Conservation (phyloP, 192 early-diverging fungal species). For the Podila clonocystis region DNA sequence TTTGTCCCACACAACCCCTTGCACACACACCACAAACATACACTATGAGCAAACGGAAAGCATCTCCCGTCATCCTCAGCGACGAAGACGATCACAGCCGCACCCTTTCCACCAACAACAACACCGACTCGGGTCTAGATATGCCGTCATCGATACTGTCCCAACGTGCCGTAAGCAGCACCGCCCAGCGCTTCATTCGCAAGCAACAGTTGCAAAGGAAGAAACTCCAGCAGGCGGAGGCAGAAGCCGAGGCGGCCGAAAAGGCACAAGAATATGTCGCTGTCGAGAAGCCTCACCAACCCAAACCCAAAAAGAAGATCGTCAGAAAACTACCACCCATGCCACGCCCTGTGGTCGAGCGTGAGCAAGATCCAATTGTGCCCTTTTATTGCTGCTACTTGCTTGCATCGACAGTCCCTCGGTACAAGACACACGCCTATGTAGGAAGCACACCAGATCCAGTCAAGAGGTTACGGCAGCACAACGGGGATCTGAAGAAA, state of each 20-base stretch:
- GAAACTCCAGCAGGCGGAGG: background rate
- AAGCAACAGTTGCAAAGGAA: background rate
- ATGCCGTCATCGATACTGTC: background rate
- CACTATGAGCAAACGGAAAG: background rate
- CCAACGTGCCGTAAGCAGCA: background rate
- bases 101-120: background rate
- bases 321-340: no score
- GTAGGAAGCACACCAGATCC: conserved; percentile 45
- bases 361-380: conserved; percentile 16
- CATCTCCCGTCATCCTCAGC: background rate
- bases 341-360: no score
- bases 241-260: background rate
- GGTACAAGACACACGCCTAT: conserved; percentile 37
- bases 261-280: background rate
- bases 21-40: background rate
- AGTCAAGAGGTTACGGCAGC: conserved; percentile 31
- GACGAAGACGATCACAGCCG: background rate
- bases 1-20: background rate
- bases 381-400: conserved; percentile 49
- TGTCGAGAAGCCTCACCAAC: background rate
- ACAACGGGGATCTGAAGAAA: conserved; percentile 44
- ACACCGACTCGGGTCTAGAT: background rate
- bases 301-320: background rate
- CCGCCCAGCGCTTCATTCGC: background rate
- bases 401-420: conserved; percentile 27